Percentiles rank a stretch among this genome's conserved stretches.
These are phyloP conservation scores for Tetracentron sinense DNA, from an alignment of 164 flowering plant genomes.

Conservation along the genomic window DNA sequence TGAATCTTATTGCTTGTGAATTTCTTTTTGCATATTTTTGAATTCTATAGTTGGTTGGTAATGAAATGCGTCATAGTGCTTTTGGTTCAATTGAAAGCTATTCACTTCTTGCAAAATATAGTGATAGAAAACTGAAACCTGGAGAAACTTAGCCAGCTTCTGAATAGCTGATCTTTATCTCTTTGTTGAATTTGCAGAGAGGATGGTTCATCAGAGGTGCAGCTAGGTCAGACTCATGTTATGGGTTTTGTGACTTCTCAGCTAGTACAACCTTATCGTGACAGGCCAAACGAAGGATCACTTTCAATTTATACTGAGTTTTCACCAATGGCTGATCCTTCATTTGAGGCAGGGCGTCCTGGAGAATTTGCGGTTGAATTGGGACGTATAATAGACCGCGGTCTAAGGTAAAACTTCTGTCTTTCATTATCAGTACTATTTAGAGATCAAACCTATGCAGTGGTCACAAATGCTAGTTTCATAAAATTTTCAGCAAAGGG, in stretches of 20 bases:
- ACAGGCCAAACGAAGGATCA: constrained; percentile 86
- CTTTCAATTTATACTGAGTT: constrained; percentile 82
- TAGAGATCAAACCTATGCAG: not conserved
- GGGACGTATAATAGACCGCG: constrained; percentile 89
- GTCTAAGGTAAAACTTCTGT: constrained; percentile 52
- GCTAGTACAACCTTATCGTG: constrained; percentile 81
- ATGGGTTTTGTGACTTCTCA: constrained; percentile 84
- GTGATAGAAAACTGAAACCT: too few species aligned
- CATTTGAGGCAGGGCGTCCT: constrained; percentile 95
- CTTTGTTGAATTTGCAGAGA: constrained; percentile 43
- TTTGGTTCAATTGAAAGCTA: not conserved
- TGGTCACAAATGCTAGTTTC: not conserved
- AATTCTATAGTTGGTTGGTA: not conserved
- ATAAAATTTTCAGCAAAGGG: not conserved
- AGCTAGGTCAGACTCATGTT: constrained; percentile 87
- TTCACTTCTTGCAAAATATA: not conserved
- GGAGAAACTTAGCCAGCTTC: not conserved
- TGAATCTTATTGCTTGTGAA: not conserved
- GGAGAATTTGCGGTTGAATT: constrained; percentile 88
- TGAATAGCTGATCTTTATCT: not conserved
- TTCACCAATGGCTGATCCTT: constrained; percentile 98
- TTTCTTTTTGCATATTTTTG: not conserved
- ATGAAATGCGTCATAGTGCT: not conserved
- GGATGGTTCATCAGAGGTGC: constrained; percentile 89
- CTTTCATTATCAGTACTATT: not conserved